phyloP scores from a whole-genome alignment of 2,329 filamentous ascomycete genomes.

The Acrodontium crateriforme region DNA sequence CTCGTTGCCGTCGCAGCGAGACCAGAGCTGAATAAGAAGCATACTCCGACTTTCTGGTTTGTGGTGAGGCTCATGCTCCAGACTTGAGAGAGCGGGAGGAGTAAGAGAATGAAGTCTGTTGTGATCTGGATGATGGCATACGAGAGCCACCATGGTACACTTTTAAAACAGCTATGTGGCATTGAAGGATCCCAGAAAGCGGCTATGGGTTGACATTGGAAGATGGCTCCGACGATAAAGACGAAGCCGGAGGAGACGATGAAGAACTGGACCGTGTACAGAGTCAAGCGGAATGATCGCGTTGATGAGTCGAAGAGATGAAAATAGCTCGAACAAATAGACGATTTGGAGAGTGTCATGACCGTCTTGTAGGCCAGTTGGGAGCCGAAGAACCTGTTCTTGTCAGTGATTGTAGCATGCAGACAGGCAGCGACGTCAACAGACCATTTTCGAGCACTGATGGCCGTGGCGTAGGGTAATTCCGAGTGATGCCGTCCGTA shows the following conservation, averaged over 20 bases:
- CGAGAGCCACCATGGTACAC: slow-evolving; percentile 1
- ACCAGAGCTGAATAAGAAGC: background rate
- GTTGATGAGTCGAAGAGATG: background rate
- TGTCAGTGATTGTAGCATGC: background rate
- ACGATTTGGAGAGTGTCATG: slow-evolving; percentile 1
- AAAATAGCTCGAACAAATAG: slow-evolving; percentile 1
- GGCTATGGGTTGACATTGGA: slow-evolving; percentile 1
- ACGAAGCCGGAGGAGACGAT: background rate
- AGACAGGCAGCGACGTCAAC: background rate
- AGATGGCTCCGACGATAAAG: slow-evolving; percentile 1
- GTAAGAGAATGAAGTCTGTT: background rate
- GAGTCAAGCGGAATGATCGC: background rate
- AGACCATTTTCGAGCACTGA: slow-evolving; percentile 1
- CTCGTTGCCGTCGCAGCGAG: slow-evolving; percentile 1
- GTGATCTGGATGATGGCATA: slow-evolving; percentile 1
- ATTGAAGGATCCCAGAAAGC: slow-evolving; percentile 1
- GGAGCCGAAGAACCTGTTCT: slow-evolving; percentile 1
- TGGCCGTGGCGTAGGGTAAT: background rate
- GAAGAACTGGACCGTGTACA: background rate
- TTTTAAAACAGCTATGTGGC: background rate
- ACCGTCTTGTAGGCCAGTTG: slow-evolving; percentile 2
- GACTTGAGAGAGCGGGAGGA: background rate
- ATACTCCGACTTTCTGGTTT: background rate
- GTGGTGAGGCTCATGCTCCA: background rate
- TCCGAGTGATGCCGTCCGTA: background rate